Evolutionary conservation across 148 eudicot genomes (phyloP).

Genomic region (Chenopodium quinoa): DNA sequence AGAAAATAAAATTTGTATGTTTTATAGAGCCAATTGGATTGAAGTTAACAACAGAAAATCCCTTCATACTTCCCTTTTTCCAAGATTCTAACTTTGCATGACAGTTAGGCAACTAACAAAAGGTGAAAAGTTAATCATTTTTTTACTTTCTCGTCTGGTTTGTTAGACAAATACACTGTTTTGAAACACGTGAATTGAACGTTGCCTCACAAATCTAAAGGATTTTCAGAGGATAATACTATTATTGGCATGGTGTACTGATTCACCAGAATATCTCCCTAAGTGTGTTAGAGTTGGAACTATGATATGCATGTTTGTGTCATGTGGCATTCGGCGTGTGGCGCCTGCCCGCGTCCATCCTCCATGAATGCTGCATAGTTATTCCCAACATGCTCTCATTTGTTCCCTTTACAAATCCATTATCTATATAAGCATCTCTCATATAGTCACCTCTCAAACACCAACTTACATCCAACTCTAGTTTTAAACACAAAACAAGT

Average conservation of each 20-base stretch:
- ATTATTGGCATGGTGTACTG: background rate
- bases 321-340: conserved; percentile 5
- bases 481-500: background rate
- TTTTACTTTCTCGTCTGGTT: background rate
- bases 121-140: background rate
- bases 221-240: background rate
- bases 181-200: no score
- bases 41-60: background rate
- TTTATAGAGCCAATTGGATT: background rate
- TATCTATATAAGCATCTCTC: conserved; percentile 18
- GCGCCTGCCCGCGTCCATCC: background rate
- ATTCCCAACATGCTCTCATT: background rate
- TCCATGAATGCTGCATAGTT: conserved; percentile 2
- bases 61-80: background rate
- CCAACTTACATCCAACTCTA: background rate
- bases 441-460: background rate
- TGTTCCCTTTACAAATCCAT: background rate
- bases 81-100: no score
- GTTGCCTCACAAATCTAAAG: no score
- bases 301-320: background rate
- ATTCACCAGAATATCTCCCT: conserved; percentile 4
- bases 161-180: background rate
- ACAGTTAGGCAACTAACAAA: background rate
- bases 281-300: conserved; percentile 7
- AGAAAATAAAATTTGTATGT: background rate